Percentiles rank a stretch among this genome's conserved stretches.
Evolutionary conservation across 352 stramenopile genomes (phyloP).

Genomic region (Globisporangium cederbergense): DNA sequence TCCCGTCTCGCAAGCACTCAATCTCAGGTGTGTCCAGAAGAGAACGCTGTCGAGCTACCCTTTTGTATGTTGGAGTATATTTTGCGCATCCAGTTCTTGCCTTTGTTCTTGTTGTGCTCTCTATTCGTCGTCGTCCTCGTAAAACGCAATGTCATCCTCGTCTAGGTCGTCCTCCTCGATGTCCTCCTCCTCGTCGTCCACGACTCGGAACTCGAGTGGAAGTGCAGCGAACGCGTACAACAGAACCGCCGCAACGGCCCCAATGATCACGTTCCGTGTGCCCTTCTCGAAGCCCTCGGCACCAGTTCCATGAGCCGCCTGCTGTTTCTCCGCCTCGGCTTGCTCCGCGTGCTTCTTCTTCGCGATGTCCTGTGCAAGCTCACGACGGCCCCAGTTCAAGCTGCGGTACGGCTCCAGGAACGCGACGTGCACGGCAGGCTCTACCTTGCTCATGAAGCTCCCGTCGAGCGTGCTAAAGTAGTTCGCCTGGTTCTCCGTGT

Average conservation of each 20-base stretch:
- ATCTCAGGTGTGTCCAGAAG: neutral
- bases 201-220: conserved; percentile 52
- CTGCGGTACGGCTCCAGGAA: conserved; percentile 81
- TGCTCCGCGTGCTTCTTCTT: conserved; percentile 40
- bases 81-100: conserved; percentile 18
- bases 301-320: conserved; percentile 16
- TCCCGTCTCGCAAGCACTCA: neutral
- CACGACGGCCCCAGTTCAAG: conserved; percentile 80
- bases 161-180: conserved; percentile 28
- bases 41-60: neutral
- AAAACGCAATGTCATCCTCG: conserved; percentile 21
- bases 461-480: conserved; percentile 47
- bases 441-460: conserved; percentile 75
- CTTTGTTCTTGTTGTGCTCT: conserved; percentile 5
- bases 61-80: conserved; percentile 19
- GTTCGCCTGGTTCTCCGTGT: conserved; percentile 77
- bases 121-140: conserved; percentile 44
- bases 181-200: conserved; percentile 30
- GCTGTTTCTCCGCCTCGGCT: conserved; percentile 23
- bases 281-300: conserved; percentile 63
- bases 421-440: conserved; percentile 45
- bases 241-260: conserved; percentile 59
- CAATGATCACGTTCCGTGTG: conserved; percentile 78
- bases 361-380: conserved; percentile 49
- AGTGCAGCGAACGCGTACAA: conserved; percentile 71